A percentile compares a stretch with the other conserved stretches of the same genome.
Conservation (phyloP, 768 basidiomycete species). For the Chlorophyllum brunneum region DNA sequence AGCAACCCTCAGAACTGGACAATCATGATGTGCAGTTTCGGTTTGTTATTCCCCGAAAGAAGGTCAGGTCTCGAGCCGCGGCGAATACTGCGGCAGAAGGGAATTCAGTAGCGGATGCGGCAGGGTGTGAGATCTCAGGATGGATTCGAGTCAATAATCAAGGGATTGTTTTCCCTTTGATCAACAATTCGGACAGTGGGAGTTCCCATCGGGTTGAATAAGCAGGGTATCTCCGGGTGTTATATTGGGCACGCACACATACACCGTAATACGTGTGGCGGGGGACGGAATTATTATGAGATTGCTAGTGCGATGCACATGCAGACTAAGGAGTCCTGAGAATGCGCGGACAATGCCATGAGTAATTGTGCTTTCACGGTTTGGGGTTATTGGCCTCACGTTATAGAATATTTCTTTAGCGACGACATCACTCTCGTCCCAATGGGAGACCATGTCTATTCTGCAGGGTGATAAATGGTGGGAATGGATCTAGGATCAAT, state of each 20-base stretch:
- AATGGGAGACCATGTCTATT: conserved; percentile 80
- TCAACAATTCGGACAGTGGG: conserved; percentile 4
- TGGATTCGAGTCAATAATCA: not conserved
- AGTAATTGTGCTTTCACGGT: conserved; percentile 9
- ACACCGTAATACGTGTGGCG: not conserved
- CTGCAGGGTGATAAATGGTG: conserved; percentile 31
- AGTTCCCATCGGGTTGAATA: conserved; percentile 3
- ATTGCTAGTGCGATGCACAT: conserved; percentile 48
- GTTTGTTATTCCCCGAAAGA: conserved; percentile 26
- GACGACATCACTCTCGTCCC: conserved; percentile 82
- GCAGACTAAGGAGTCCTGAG: conserved; percentile 61
- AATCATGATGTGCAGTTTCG: conserved; percentile 6
- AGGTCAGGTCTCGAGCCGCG: conserved; percentile 27
- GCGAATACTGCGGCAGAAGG: conserved; percentile 29
- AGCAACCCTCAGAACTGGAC: conserved; percentile 6
- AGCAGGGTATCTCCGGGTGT: conserved; percentile 15
- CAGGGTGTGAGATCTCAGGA: conserved; percentile 11
- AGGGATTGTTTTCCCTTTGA: not conserved
- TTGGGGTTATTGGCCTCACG: conserved; percentile 39
- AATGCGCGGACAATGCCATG: conserved; percentile 14
- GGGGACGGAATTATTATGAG: conserved; percentile 18
- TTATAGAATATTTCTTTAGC: conserved; percentile 78
- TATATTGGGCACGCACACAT: conserved; percentile 2
- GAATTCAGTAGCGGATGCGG: conserved; percentile 2
- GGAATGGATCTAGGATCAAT: conserved; percentile 1